phyloP scores from a whole-genome alignment of 352 stramenopile species.

The Phytophthora parvispora region DNA sequence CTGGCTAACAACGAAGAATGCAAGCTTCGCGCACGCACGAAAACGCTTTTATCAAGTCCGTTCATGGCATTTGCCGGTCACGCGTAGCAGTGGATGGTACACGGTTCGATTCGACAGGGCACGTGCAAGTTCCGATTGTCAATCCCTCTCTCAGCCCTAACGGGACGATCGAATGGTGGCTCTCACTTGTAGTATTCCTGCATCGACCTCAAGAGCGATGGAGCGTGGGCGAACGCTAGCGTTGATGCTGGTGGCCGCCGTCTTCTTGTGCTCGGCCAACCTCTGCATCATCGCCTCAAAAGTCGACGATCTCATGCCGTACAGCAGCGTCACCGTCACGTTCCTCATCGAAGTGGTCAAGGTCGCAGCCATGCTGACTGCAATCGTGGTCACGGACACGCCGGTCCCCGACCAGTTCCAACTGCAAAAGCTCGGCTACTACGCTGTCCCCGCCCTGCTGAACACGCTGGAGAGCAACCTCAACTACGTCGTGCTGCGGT shows the following conservation, averaged over 20 bases:
- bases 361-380: constrained; percentile 49
- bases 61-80: too few species aligned
- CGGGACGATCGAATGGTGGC: background rate
- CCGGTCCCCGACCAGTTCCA: constrained; percentile 41
- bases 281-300: constrained; percentile 91
- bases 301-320: constrained; percentile 67
- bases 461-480: constrained; percentile 91
- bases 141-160: background rate
- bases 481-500: constrained; percentile 86
- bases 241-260: constrained; percentile 70
- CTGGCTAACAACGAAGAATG: too few species aligned
- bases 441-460: constrained; percentile 79
- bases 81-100: background rate
- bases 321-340: constrained; percentile 89
- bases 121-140: constrained; percentile 19
- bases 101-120: constrained; percentile 16
- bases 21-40: too few species aligned
- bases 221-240: constrained; percentile 43
- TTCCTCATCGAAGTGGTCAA: constrained; percentile 90
- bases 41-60: too few species aligned
- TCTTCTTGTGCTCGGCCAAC: constrained; percentile 81
- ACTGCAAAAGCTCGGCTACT: constrained; percentile 58
- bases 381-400: constrained; percentile 47
- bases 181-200: background rate
- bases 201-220: constrained; percentile 11